Conservation (phyloP, 768 basidiomycete species). For the Russula lepida region DNA sequence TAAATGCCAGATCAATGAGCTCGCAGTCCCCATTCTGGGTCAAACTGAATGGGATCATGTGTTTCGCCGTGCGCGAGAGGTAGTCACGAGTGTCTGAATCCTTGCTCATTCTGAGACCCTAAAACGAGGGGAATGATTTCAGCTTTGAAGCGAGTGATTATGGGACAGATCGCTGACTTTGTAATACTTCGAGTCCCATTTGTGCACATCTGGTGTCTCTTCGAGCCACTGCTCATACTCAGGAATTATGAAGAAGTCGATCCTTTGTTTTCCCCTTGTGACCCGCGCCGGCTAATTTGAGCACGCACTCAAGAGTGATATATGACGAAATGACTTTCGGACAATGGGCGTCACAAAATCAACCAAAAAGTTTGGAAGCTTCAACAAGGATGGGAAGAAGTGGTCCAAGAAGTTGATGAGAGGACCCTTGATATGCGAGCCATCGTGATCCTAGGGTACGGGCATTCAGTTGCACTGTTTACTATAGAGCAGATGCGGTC, state of each 20-base stretch:
- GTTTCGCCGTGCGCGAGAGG: constrained; percentile 85
- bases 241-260: constrained; percentile 94
- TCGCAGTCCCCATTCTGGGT: constrained; percentile 76
- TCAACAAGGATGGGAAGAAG: constrained; percentile 91
- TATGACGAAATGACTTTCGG: constrained; percentile 34
- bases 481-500: neutral
- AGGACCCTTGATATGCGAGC: constrained; percentile 99
- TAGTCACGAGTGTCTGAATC: constrained; percentile 88
- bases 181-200: constrained; percentile 94
- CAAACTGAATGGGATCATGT: constrained; percentile 86
- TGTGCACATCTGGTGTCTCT: constrained; percentile 61
- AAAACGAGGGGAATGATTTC: neutral
- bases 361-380: constrained; percentile 84
- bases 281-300: constrained; percentile 37
- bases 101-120: constrained; percentile 95
- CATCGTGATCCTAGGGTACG: constrained; percentile 82
- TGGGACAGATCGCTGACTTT: constrained; percentile 52
- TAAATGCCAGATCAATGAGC: constrained; percentile 95
- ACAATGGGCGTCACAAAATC: constrained; percentile 99
- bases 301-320: neutral
- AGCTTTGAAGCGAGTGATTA: neutral
- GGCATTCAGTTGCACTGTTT: neutral
- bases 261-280: constrained; percentile 66
- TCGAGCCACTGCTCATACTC: constrained; percentile 93
- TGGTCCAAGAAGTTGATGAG: constrained; percentile 97